Conservation (phyloP, 148 eudicot species). For the Mesembryanthemum crystallinum region DNA sequence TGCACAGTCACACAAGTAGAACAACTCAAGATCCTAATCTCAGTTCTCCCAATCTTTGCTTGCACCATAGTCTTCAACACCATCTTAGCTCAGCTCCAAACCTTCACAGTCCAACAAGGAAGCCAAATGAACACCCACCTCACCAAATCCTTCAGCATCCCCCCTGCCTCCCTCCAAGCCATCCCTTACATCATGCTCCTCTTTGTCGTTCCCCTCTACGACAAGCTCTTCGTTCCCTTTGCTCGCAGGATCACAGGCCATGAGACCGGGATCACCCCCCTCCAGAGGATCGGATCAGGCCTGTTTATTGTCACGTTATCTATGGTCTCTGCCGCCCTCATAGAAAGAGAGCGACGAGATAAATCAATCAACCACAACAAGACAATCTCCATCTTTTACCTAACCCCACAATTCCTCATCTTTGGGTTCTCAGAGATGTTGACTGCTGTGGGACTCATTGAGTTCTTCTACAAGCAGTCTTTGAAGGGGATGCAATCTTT, state of each 20-base stretch:
- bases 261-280: conserved; percentile 66
- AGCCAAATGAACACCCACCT: conserved; percentile 67
- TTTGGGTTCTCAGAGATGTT: conserved; percentile 94
- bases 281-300: conserved; percentile 73
- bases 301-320: conserved; percentile 71
- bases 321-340: conserved; percentile 73
- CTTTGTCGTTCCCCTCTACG: conserved; percentile 76
- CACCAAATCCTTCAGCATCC: conserved; percentile 55
- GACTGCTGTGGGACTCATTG: conserved; percentile 83
- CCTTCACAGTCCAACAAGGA: conserved; percentile 95
- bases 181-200: conserved; percentile 86
- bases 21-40: conserved; percentile 77
- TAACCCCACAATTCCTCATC: conserved; percentile 75
- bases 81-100: conserved; percentile 85
- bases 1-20: conserved; percentile 78
- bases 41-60: conserved; percentile 76
- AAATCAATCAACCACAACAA: conserved; percentile 16
- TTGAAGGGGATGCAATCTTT: conserved; percentile 79
- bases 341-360: conserved; percentile 52
- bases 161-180: conserved; percentile 93
- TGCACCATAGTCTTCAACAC: conserved; percentile 94
- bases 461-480: conserved; percentile 83
- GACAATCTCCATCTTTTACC: conserved; percentile 57
- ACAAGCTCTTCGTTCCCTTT: conserved; percentile 65
- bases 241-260: conserved; percentile 59